These are phyloP conservation scores for Pseudozyma pruni DNA, from an alignment of 1,284 basidiomycete species.

Conservation along the genomic window DNA sequence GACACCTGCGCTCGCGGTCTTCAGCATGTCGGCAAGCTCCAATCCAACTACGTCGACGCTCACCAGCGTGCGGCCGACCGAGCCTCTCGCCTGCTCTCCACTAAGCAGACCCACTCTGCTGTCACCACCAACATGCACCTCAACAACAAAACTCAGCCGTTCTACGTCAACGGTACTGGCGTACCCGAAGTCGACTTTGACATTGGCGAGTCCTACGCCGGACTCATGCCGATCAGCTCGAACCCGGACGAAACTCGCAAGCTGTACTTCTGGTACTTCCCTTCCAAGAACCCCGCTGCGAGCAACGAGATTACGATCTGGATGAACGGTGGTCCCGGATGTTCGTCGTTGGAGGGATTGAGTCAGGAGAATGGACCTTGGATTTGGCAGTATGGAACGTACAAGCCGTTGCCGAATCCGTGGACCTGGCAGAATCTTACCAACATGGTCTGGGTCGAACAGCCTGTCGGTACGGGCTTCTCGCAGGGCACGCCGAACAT, in stretches of 20 bases:
- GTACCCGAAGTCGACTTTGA: slow-evolving; percentile 54
- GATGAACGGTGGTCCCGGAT: slow-evolving; percentile 73
- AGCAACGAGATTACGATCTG: slow-evolving; percentile 78
- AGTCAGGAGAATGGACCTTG: slow-evolving; percentile 83
- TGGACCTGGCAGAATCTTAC: slow-evolving; percentile 81
- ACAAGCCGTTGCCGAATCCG: slow-evolving; percentile 76
- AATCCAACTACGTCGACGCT: slow-evolving; percentile 25
- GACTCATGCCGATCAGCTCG: slow-evolving; percentile 49
- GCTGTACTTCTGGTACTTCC: slow-evolving; percentile 89
- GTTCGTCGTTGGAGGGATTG: slow-evolving; percentile 80
- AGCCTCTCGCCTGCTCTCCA: slow-evolving; percentile 13
- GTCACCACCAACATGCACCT: slow-evolving; percentile 21
- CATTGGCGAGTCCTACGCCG: slow-evolving; percentile 56
- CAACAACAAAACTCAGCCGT: slow-evolving; percentile 33
- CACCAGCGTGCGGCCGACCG: slow-evolving; percentile 30
- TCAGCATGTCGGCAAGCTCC: slow-evolving; percentile 38
- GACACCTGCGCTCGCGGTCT: slow-evolving; percentile 36
- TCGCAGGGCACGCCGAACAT: slow-evolving; percentile 78
- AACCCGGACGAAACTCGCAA: slow-evolving; percentile 64
- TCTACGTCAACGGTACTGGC: slow-evolving; percentile 35
- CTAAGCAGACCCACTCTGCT: slow-evolving; percentile 15
- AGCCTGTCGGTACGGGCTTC: slow-evolving; percentile 84
- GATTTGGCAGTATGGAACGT: slow-evolving; percentile 76
- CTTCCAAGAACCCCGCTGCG: slow-evolving; percentile 77
- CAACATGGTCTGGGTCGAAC: slow-evolving; percentile 82